phyloP scores from a whole-genome alignment of 1,139 yeast species.

The Protomyces lactucae-debilis region DNA sequence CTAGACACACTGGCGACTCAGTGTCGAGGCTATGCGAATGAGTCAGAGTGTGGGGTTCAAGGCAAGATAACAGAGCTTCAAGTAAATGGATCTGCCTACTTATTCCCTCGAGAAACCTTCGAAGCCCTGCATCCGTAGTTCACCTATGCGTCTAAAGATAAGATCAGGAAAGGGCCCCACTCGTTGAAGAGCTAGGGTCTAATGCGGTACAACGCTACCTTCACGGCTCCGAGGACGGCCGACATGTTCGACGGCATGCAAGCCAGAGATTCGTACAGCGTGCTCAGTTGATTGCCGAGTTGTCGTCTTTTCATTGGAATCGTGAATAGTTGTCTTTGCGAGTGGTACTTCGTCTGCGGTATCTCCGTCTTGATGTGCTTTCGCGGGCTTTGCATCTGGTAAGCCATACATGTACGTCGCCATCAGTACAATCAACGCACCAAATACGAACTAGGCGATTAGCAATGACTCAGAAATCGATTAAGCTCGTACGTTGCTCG shows the following conservation, averaged over 20 bases:
- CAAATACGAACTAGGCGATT: constrained; percentile 36
- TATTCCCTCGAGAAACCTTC: too few species aligned
- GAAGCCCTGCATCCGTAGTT: too few species aligned
- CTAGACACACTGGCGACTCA: too few species aligned
- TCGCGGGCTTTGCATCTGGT: constrained; percentile 28
- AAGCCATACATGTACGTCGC: constrained; percentile 41
- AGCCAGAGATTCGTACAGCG: background rate
- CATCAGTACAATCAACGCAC: constrained; percentile 41
- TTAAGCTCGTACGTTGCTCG: constrained; percentile 33
- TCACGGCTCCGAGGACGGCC: background rate
- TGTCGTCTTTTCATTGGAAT: background rate
- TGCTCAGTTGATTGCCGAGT: background rate
- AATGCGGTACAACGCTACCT: background rate
- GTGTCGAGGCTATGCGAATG: too few species aligned
- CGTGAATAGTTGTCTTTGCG: background rate
- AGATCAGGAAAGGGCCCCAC: too few species aligned
- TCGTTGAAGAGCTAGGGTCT: background rate
- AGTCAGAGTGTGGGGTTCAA: too few species aligned
- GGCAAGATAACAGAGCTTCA: too few species aligned
- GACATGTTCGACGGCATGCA: background rate
- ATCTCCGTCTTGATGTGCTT: background rate
- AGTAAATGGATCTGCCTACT: too few species aligned
- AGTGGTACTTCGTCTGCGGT: background rate
- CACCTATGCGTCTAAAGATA: too few species aligned
- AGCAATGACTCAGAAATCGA: background rate